A percentile compares a stretch with the other conserved stretches of the same genome.
These are phyloP conservation scores for Apiotrichum porosum DNA, from an alignment of 1,284 basidiomycete species.

Conservation along the genomic window DNA sequence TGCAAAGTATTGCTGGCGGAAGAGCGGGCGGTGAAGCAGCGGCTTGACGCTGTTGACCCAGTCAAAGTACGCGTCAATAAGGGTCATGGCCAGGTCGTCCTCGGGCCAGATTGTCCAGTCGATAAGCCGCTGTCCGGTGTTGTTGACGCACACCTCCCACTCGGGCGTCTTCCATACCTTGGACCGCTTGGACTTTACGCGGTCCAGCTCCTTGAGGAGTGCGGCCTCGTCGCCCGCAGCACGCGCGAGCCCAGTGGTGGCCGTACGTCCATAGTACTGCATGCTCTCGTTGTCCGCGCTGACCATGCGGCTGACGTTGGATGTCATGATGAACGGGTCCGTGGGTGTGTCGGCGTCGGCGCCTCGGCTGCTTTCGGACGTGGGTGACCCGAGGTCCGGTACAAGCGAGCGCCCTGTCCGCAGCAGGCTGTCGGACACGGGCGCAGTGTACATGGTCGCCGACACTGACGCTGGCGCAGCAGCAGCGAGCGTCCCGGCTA, in stretches of 20 bases:
- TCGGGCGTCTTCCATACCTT: conserved; percentile 40
- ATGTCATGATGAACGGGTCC: background rate
- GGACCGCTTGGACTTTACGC: conserved; percentile 19
- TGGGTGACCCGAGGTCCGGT: background rate
- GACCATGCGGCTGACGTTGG: background rate
- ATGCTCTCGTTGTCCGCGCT: background rate
- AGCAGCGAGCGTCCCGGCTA: too few relatives aligned
- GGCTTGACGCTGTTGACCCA: conserved; percentile 62
- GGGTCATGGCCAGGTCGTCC: conserved; percentile 56
- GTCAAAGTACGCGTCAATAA: conserved; percentile 66
- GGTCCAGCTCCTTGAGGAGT: background rate
- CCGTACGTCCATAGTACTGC: background rate
- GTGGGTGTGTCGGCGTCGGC: background rate
- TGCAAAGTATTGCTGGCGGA: conserved; percentile 58
- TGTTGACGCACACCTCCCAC: conserved; percentile 40
- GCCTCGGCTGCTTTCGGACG: background rate
- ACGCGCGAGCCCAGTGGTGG: background rate
- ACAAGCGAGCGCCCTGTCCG: background rate
- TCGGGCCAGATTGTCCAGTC: conserved; percentile 41
- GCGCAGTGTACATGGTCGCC: too few relatives aligned
- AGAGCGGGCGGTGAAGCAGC: conserved; percentile 68
- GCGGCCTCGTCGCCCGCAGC: background rate
- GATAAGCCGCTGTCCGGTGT: conserved; percentile 25
- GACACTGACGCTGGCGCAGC: too few relatives aligned
- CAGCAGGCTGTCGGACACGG: background rate